phyloP scores from a whole-genome alignment of 2,329 filamentous ascomycete species.

The Talaromyces sp. region DNA sequence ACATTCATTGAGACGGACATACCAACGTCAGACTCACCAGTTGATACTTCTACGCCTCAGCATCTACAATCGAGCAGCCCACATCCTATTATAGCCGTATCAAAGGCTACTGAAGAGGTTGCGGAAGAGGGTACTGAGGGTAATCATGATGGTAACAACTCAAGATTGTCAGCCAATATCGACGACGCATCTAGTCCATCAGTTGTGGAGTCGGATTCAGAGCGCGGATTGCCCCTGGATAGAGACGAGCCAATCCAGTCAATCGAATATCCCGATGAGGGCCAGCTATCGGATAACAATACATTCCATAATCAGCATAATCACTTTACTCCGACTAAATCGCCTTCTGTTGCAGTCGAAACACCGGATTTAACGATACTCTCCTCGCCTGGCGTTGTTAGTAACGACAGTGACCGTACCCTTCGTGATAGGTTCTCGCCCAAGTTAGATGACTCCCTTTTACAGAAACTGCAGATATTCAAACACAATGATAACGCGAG shows the following conservation, averaged over 20 bases:
- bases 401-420: conserved; percentile 21
- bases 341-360: conserved; percentile 16
- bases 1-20: not conserved
- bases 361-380: conserved; percentile 19
- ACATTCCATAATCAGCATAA: not conserved
- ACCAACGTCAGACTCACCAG: conserved; percentile 10
- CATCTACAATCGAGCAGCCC: not conserved
- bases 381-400: conserved; percentile 15
- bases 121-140: not conserved
- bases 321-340: not conserved
- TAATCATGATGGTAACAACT: not conserved
- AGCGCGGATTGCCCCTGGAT: not conserved
- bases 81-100: not conserved
- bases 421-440: conserved; percentile 28
- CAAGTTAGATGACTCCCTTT: conserved; percentile 22
- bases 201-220: not conserved
- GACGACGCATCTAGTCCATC: not conserved
- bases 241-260: conserved; percentile 10
- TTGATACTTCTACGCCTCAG: not conserved
- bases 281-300: not conserved
- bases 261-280: not conserved
- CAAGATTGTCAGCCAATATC: not conserved
- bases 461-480: conserved; percentile 19
- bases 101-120: not conserved
- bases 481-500: conserved; percentile 30